Evolutionary conservation across 768 basidiomycete species (phyloP).

Genomic region (Suillus variegatus): DNA sequence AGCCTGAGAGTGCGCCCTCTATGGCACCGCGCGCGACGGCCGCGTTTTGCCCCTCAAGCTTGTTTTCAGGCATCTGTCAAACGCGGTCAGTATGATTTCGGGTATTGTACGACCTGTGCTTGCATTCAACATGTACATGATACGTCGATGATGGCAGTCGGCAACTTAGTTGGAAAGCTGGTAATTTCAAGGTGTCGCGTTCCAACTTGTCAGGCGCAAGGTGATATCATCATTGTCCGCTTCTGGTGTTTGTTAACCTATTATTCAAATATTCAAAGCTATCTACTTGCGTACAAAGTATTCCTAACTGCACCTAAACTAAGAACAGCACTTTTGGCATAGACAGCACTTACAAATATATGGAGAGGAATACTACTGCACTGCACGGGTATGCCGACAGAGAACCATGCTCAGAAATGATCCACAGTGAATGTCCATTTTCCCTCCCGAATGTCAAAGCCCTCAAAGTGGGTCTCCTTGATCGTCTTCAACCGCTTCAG

Average conservation of each 20-base stretch:
- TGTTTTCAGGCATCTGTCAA: constrained; percentile 30
- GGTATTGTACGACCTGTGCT: background rate
- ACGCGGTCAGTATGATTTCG: background rate
- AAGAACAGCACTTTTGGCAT: constrained; percentile 10
- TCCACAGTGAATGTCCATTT: constrained; percentile 94
- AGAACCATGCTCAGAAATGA: constrained; percentile 64
- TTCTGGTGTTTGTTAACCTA: background rate
- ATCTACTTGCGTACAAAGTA: constrained; percentile 16
- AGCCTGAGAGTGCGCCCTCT: constrained; percentile 56
- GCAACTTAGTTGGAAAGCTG: background rate
- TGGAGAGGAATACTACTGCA: background rate
- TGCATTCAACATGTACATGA: constrained; percentile 18
- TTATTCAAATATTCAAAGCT: constrained; percentile 20
- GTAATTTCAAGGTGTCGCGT: background rate
- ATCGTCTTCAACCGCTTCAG: constrained; percentile 81
- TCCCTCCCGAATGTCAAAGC: constrained; percentile 78
- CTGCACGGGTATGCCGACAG: background rate
- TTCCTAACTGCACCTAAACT: constrained; percentile 20
- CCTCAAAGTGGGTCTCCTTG: constrained; percentile 83
- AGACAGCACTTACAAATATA: constrained; percentile 5
- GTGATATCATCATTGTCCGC: background rate
- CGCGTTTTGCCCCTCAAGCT: constrained; percentile 53
- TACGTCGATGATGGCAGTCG: background rate
- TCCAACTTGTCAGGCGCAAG: background rate
- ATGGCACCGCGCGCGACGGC: constrained; percentile 62